Evolutionary conservation across 2,329 filamentous ascomycete genomes (phyloP).

Genomic region (Neonectria coccinea): DNA sequence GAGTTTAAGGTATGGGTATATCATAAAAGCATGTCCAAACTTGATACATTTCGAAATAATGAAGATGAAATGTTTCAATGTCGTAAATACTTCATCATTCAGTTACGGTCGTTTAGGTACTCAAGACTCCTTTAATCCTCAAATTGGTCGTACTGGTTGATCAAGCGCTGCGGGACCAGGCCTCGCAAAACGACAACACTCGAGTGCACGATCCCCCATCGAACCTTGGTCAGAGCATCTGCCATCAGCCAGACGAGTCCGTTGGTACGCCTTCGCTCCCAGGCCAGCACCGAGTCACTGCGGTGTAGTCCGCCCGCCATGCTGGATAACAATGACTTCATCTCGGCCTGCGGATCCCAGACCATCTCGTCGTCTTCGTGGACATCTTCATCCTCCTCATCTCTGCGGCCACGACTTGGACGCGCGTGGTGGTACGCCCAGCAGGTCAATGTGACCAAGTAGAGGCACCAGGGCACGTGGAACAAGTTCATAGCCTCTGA

Average conservation of each 20-base stretch:
- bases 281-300: constrained; percentile 47
- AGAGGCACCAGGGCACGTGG: constrained; percentile 72
- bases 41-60: neutral
- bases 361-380: constrained; percentile 61
- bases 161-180: constrained; percentile 47
- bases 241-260: constrained; percentile 68
- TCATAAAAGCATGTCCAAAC: neutral
- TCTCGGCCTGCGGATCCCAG: constrained; percentile 62
- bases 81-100: constrained; percentile 2
- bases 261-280: constrained; percentile 61
- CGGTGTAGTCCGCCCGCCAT: constrained; percentile 50
- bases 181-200: constrained; percentile 66
- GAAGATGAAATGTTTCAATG: neutral
- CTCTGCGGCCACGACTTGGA: constrained; percentile 20
- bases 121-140: constrained; percentile 16
- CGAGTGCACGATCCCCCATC: constrained; percentile 73
- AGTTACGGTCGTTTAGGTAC: neutral
- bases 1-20: too few species aligned
- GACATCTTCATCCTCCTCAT: constrained; percentile 27
- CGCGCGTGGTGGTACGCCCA: constrained; percentile 67
- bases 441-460: constrained; percentile 67
- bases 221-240: constrained; percentile 64
- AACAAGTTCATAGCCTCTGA: constrained; percentile 66
- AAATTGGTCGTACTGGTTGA: constrained; percentile 43
- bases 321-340: constrained; percentile 56